phyloP scores from a whole-genome alignment of 257 asterid species.

The Coffea canephora region DNA sequence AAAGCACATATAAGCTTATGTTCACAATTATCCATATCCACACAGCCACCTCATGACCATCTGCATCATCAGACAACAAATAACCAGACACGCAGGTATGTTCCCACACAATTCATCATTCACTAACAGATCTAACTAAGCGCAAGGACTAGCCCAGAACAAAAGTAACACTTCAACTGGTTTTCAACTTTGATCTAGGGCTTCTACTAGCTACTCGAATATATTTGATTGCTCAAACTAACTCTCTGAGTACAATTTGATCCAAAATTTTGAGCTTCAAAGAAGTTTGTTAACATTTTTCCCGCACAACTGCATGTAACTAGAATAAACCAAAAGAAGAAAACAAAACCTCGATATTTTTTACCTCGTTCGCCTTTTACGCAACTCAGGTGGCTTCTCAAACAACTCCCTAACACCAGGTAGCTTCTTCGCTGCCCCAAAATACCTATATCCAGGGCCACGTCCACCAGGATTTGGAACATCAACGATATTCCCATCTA shows the following conservation, averaged over 20 bases:
- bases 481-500: conserved; percentile 94
- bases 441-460: conserved; percentile 93
- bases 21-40: not conserved
- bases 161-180: not conserved
- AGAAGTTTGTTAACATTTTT: not conserved
- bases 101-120: not conserved
- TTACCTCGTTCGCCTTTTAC: conserved; percentile 89
- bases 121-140: no score
- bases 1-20: not conserved
- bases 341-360: not conserved
- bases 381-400: conserved; percentile 91
- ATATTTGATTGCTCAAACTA: not conserved
- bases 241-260: no score
- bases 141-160: not conserved
- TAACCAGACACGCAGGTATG: no score
- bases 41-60: not conserved
- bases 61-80: not conserved
- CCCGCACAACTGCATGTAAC: not conserved
- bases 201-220: not conserved
- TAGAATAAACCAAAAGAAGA: not conserved
- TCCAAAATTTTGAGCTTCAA: no score
- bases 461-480: conserved; percentile 97
- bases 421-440: conserved; percentile 95
- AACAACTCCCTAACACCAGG: conserved; percentile 96
- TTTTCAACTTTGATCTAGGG: not conserved